These are phyloP conservation scores for Apophysomyces elegans DNA, from an alignment of 371 early-diverging fungal species.

Conservation along the genomic window DNA sequence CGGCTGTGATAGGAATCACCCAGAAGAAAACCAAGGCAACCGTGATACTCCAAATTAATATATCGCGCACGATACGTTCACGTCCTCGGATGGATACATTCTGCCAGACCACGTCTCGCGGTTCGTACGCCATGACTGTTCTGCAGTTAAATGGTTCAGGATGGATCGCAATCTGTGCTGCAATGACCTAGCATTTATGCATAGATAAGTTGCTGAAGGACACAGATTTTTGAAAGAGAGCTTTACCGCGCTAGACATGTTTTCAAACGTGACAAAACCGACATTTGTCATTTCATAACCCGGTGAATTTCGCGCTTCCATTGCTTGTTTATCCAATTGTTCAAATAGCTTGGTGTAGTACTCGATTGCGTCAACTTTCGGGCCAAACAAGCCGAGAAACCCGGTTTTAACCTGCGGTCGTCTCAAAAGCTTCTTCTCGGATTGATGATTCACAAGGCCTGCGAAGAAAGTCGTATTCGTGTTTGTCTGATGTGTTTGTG, in stretches of 20 bases:
- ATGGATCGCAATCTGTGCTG: constrained; percentile 60
- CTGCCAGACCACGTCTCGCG: constrained; percentile 74
- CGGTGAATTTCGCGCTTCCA: constrained; percentile 30
- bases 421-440: background rate
- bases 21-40: constrained; percentile 45
- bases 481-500: constrained; percentile 10
- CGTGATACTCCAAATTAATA: constrained; percentile 48
- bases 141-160: constrained; percentile 72
- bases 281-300: constrained; percentile 44
- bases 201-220: background rate
- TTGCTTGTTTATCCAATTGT: constrained; percentile 34
- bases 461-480: constrained; percentile 11
- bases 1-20: constrained; percentile 48
- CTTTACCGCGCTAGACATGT: constrained; percentile 48
- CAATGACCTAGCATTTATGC: constrained; percentile 45
- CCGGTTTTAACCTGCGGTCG: constrained; percentile 39
- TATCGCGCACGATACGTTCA: constrained; percentile 45
- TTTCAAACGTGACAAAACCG: constrained; percentile 52
- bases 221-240: constrained; percentile 8
- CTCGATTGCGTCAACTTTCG: constrained; percentile 49
- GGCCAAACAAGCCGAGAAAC: constrained; percentile 37
- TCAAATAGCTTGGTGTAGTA: constrained; percentile 48
- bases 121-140: constrained; percentile 71
- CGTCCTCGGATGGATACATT: constrained; percentile 59
- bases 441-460: background rate